Percentiles rank a stretch among this genome's conserved stretches.
Conservation (phyloP, 768 basidiomycete genomes). For the Leucosporidium yakuticum region DNA sequence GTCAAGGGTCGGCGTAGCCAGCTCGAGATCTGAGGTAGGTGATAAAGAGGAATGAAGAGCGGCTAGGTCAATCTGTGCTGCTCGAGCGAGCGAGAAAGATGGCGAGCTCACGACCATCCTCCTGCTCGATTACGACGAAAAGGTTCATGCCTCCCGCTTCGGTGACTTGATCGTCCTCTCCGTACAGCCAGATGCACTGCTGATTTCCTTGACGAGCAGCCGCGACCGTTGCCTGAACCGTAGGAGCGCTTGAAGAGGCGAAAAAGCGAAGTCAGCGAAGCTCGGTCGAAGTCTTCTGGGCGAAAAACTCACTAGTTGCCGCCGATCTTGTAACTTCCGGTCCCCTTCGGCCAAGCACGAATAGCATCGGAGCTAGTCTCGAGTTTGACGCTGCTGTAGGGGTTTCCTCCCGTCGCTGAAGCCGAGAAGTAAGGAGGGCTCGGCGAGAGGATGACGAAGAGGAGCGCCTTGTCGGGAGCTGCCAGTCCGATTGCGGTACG, state of each 20-base stretch:
- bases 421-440: background rate
- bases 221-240: slow-evolving; percentile 54
- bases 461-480: slow-evolving; percentile 69
- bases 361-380: slow-evolving; percentile 68
- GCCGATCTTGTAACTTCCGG: slow-evolving; percentile 54
- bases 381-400: slow-evolving; percentile 51
- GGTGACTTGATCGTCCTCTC: too few relatives aligned
- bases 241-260: too few relatives aligned
- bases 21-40: too few relatives aligned
- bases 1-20: slow-evolving; percentile 79
- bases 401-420: background rate
- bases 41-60: too few relatives aligned
- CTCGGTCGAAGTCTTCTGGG: too few relatives aligned
- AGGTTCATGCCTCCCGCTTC: slow-evolving; percentile 72
- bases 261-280: too few relatives aligned
- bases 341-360: slow-evolving; percentile 80
- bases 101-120: too few relatives aligned
- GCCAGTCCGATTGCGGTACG: slow-evolving; percentile 52
- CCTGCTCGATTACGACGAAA: slow-evolving; percentile 59
- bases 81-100: too few relatives aligned
- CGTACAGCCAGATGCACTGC: slow-evolving; percentile 72
- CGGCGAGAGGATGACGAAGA: slow-evolving; percentile 59
- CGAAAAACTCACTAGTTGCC: too few relatives aligned
- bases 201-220: slow-evolving; percentile 65
- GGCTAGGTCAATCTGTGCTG: too few relatives aligned